phyloP scores from a whole-genome alignment of 495 filamentous ascomycete species.

The Talaromyces borbonicus region DNA sequence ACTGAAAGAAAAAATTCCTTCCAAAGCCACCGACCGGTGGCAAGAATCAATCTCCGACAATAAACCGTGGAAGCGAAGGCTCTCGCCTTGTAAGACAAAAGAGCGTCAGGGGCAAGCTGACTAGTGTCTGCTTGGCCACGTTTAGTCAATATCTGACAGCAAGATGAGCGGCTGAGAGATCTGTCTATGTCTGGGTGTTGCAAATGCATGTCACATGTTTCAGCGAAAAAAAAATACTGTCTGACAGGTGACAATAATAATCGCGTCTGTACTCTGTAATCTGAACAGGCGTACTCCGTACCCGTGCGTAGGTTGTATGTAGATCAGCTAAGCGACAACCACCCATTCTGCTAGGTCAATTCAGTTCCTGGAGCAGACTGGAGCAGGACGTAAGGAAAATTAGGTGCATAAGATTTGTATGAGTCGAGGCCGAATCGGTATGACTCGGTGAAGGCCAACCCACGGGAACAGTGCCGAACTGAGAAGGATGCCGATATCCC shows the following conservation, averaged over 20 bases:
- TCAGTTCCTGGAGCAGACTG: too few relatives aligned
- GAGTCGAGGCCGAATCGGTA: background rate
- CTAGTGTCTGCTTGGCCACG: background rate
- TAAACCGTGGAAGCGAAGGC: background rate
- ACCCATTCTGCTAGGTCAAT: too few relatives aligned
- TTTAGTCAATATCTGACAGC: background rate
- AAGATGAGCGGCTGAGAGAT: background rate
- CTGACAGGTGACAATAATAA: too few relatives aligned
- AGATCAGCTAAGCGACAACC: too few relatives aligned
- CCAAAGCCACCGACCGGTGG: conserved; percentile 2
- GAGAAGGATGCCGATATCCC: background rate
- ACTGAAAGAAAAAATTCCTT: too few relatives aligned
- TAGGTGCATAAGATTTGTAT: too few relatives aligned
- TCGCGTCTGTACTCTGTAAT: too few relatives aligned
- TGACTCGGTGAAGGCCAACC: background rate
- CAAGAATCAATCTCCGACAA: conserved; percentile 2
- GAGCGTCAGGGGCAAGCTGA: background rate
- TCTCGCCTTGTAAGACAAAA: background rate
- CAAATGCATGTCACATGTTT: background rate
- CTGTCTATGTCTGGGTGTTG: too few relatives aligned
- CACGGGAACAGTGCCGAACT: conserved; percentile 3
- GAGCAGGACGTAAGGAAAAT: background rate
- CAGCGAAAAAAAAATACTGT: background rate
- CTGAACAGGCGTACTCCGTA: too few relatives aligned
- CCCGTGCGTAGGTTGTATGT: too few relatives aligned